Evolutionary conservation across 2,329 filamentous ascomycete genomes (phyloP).

Genomic region (Thielaviopsis populi): DNA sequence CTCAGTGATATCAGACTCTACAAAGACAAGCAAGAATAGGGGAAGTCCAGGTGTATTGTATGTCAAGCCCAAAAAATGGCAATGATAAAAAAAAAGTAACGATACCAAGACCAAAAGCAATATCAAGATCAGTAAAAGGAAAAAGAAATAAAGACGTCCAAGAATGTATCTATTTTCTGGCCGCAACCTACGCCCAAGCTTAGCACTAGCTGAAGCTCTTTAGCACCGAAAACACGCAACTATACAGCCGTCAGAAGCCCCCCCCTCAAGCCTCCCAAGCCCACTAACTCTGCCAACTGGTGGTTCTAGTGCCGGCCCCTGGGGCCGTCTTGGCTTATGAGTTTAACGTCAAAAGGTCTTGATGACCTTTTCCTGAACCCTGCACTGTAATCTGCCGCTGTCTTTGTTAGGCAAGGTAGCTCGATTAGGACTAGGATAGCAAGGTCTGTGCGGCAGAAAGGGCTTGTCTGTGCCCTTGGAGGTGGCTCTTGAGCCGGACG

Average conservation of each 20-base stretch:
- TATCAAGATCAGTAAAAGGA: not conserved
- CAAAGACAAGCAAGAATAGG: not conserved
- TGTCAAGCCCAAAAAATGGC: too few relatives aligned
- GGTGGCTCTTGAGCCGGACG: too few relatives aligned
- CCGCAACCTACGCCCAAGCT: not conserved
- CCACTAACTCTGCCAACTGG: not conserved
- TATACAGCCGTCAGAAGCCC: not conserved
- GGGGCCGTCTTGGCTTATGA: conserved; percentile 3
- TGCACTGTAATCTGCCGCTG: not conserved
- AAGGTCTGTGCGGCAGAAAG: not conserved
- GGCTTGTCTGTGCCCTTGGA: not conserved
- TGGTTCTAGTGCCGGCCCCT: not conserved
- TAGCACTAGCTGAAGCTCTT: not conserved
- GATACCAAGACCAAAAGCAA: too few relatives aligned
- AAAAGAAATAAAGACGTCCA: not conserved
- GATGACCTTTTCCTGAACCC: not conserved
- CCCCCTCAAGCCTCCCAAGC: too few relatives aligned
- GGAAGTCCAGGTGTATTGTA: not conserved
- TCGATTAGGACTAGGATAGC: not conserved
- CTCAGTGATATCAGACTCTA: not conserved
- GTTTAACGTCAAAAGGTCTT: conserved; percentile 8
- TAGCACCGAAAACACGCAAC: too few relatives aligned
- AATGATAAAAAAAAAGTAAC: too few relatives aligned
- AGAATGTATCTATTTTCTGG: not conserved
- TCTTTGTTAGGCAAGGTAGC: conserved; percentile 1